Evolutionary conservation across 169 alveolate species (phyloP), one percentile per base, ranked within the genome.

Genomic region (Eimeria necatrix): DNA sequence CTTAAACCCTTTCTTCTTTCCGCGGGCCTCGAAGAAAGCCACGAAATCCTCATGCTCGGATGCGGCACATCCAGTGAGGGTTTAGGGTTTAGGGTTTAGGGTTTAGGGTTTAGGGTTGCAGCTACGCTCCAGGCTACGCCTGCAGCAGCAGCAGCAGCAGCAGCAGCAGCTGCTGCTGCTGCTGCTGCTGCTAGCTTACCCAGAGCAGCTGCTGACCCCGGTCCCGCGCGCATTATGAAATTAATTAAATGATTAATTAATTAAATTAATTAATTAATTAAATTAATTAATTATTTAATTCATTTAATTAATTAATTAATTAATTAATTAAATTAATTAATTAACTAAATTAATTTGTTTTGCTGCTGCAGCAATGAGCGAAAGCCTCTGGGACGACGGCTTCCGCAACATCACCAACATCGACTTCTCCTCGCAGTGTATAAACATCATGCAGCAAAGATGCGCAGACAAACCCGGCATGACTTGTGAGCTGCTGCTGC

Each of bases 331-430:
- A n/a, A n/a, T n/a, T n/a, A n/a, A n/a, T n/a, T n/a, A n/a, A n/a
- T n/a, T n/a, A n/a, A n/a, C n/a, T n/a, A n/a, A n/a, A n/a, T n/a
- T n/a, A n/a, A n/a, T n/a, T n/a, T n/a, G n/a, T n/a, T n/a, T n/a
- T n/a, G n/a, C n/a, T 14, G 51, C n/a, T 22, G 22, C 88, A 70
- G 88, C 71, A 76, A 91, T 98, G 95, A 96, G 98, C 87, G 99
- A 98, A 93, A 99, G 98, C 84, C 95, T 98, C 97, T 97, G 96
- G 93, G 99, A 98, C 91, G 99, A 98, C 48, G 99, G 99, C 9
- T 98, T 94, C 95, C 93, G 95, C 80, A 96, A 97, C 53, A 95
- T 97, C 73, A 96, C 97, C 61, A 98, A 98, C 91, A 96, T 98
- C 78, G 99, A 98, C 95, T 97, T 97, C 60, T 89, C 94, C 49